phyloP scores from a whole-genome alignment of 495 filamentous ascomycete genomes.

The Xylaria telfairii region DNA sequence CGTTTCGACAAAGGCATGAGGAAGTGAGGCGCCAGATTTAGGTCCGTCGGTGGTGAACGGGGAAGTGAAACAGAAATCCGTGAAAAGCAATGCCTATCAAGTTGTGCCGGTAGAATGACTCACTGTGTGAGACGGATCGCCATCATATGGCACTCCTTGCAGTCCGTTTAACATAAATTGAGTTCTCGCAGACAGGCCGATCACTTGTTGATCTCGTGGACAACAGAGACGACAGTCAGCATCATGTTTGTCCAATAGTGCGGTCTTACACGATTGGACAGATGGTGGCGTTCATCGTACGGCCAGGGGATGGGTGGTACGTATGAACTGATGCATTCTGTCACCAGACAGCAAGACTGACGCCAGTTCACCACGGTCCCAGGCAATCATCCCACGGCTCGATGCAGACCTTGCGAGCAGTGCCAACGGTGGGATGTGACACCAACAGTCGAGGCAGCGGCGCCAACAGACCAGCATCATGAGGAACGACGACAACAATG shows the following conservation, averaged over 20 bases:
- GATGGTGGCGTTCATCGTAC: slow-evolving; percentile 6
- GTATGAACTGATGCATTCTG: not conserved
- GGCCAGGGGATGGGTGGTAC: not conserved
- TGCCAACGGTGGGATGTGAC: not conserved
- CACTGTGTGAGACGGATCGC: slow-evolving; percentile 20
- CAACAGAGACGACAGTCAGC: slow-evolving; percentile 1
- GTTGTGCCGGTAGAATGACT: slow-evolving; percentile 13
- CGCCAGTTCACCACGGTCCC: not conserved
- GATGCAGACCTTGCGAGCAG: slow-evolving; percentile 20
- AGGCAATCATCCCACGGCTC: slow-evolving; percentile 17
- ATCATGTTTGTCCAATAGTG: not conserved
- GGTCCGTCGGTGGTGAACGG: not conserved
- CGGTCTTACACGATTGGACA: not conserved
- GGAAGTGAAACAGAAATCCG: slow-evolving; percentile 2
- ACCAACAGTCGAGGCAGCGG: not conserved
- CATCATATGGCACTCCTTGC: slow-evolving; percentile 17
- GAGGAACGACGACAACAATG: slow-evolving; percentile 1
- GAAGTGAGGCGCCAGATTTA: not conserved
- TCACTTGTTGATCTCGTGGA: not conserved
- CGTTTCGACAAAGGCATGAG: slow-evolving; percentile 10
- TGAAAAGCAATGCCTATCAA: slow-evolving; percentile 5
- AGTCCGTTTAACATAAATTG: slow-evolving; percentile 15
- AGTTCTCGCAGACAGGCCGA: not conserved
- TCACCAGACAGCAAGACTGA: slow-evolving; percentile 18
- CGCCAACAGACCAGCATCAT: not conserved